phyloP scores from a whole-genome alignment of 2,329 filamentous ascomycete genomes.

The Dactylellina cionopaga region DNA sequence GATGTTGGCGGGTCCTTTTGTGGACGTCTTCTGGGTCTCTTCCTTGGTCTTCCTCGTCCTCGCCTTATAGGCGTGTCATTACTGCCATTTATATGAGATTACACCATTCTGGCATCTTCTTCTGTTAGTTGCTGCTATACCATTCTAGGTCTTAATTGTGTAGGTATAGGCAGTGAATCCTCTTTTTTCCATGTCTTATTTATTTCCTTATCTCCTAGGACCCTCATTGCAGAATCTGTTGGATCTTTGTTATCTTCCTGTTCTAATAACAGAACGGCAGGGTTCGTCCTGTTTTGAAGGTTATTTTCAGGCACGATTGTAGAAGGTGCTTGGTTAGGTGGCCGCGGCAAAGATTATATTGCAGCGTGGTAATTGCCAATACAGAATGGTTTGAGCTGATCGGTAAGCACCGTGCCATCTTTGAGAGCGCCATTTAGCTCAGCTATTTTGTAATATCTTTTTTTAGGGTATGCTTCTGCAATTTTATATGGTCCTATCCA shows the following conservation, averaged over 20 bases:
- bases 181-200: neutral
- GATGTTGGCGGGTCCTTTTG: neutral
- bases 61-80: neutral
- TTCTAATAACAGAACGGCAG: neutral
- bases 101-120: neutral
- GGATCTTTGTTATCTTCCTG: neutral
- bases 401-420: neutral
- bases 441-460: neutral
- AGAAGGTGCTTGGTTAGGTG: neutral
- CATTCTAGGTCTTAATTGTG: neutral
- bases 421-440: neutral
- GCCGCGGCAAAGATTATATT: neutral
- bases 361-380: neutral
- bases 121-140: neutral
- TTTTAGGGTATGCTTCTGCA: neutral
- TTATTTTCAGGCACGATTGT: neutral
- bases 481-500: slow-evolving; percentile 4
- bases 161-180: neutral
- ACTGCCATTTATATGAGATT: neutral
- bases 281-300: neutral
- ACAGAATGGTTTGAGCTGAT: neutral
- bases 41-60: neutral
- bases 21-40: neutral
- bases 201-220: neutral
- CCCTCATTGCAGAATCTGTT: neutral